Evolutionary conservation across 306 rosid genomes (phyloP), one percentile per base, ranked within the genome.

Genomic region (Citrullus colocynthis): DNA sequence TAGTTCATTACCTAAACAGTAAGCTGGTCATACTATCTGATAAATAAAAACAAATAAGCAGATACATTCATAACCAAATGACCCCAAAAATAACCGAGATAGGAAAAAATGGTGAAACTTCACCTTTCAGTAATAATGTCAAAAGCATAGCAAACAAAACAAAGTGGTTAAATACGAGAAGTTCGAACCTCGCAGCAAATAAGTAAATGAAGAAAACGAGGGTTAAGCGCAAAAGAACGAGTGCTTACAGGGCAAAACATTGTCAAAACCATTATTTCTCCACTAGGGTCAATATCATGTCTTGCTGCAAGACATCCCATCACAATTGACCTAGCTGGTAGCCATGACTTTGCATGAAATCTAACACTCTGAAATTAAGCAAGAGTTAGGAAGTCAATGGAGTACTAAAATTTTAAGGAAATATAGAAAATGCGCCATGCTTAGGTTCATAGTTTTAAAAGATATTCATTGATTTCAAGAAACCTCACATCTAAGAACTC

Each of bases 261-360:
- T n/a, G 79, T 84, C 84, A 95, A 78, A 80, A 92, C 93, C 88
- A 91, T 14, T 82, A 95, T 91, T 88, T 92, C 98, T 82, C 98
- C 99, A 81, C 88, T 88, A 58, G 96, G 89, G 85, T 95, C 98
- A 20, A 91, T 82, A 42, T 85, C 79, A 58, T 88, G 86, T 79
- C 99, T 92, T 77, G 93, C 93, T 18, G 71, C 79, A 75, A 91
- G 82, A 18, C 91, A 92, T 77, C 88, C 96, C 88, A 83, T 78
- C 34, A 96, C 98, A 73, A 96, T 92, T 60, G 99, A 92, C 85
- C 91, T 85, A 55, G 99, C 99, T n/a, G 99, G 99, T 76, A 96
- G 80, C 99, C 99, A 96, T 6, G 99, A 96, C 57, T 86, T 91
- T 28, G 85, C 89, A 85, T 91, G 97, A 83, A 81, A 91, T 11